Base-by-base conservation (phyloP, 228 moss, liverwort and hornwort genomes). In the Sphagnum fallax region DNA sequence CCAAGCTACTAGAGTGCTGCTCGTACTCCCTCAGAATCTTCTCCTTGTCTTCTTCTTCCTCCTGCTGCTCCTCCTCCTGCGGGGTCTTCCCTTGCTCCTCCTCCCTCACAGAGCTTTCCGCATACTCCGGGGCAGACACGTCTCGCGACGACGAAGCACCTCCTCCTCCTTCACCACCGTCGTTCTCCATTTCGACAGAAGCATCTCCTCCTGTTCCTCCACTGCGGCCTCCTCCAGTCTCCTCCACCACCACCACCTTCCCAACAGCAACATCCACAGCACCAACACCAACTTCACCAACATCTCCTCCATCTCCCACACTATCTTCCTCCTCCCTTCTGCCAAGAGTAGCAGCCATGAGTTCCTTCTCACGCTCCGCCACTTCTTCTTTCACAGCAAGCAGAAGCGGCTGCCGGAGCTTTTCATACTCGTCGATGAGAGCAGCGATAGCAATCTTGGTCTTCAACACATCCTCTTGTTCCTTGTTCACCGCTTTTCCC, bases 351-450 rank as follows among this genome's bases (percentile, higher is more conserved):
- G 92, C 92, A 8, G 87, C 87, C 83, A 93, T 68, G 5, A 93
- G 80, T 79, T 93, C 93, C 70, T 89, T 90, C 80, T 93, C 93
- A 70, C 89, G 73, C 84, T 93, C 91, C 5, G 74, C 68, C 13
- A 93, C 91, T 79, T 93, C 93, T 82, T 91, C 93, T 71, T 81
- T 89, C 8, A 93, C 93, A 48, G 93, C 93, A 65, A 63, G n/a
- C 67, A 90, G 65, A 5, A 93, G 71, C 49, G 93, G 93, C 76
- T 87, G 93, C 12, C 87, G 87, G 55, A 93, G 83, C 76, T 93
- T 93, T 71, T 93, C 93, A 13, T 93, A 93, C 85, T 93, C 93
- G 52, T 93, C 93, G 69, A 93, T 91, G 10, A 93, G 77, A 5
- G 91, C 93, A 50, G 93, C 91, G 14, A 93, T 80, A 16, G 91